Conservation (phyloP, 2,329 filamentous ascomycete genomes). For the Neopestalotiopsis rosae region DNA sequence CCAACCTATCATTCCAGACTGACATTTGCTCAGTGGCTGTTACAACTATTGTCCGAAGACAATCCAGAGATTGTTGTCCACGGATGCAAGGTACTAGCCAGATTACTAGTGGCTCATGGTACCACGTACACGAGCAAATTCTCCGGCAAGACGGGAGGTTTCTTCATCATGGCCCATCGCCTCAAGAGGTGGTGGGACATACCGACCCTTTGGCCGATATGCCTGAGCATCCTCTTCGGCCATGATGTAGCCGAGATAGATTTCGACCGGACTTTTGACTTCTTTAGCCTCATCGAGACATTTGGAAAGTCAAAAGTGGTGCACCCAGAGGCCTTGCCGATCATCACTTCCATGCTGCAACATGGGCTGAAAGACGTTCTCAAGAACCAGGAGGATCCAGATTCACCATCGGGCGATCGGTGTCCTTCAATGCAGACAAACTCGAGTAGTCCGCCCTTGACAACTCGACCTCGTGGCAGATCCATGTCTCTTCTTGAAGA, state of each 20-base stretch:
- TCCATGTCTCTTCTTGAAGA: constrained; percentile 72
- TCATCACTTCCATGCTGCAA: constrained; percentile 87
- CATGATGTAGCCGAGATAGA: constrained; percentile 78
- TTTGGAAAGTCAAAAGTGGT: constrained; percentile 73
- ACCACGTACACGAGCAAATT: constrained; percentile 85
- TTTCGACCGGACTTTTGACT: constrained; percentile 75
- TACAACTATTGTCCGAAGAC: constrained; percentile 88
- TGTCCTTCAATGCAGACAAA: constrained; percentile 25
- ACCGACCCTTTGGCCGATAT: constrained; percentile 83
- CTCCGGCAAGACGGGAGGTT: constrained; percentile 81
- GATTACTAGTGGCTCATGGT: constrained; percentile 84
- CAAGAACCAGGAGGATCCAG: constrained; percentile 64
- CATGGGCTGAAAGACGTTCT: constrained; percentile 77
- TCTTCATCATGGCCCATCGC: constrained; percentile 81
- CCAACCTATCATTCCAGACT: constrained; percentile 34
- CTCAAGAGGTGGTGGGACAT: constrained; percentile 90
- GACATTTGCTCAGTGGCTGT: constrained; percentile 70
- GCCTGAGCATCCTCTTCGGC: constrained; percentile 87
- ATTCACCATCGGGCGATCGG: constrained; percentile 51
- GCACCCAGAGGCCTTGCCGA: constrained; percentile 78
- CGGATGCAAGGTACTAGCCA: constrained; percentile 81
- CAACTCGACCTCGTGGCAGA: constrained; percentile 51
- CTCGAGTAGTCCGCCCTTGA: constrained; percentile 30
- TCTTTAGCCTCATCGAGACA: constrained; percentile 73
- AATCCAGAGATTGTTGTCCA: constrained; percentile 83